Evolutionary conservation across 2,329 filamentous ascomycete genomes (phyloP).

Genomic region (Colletotrichum agaves): DNA sequence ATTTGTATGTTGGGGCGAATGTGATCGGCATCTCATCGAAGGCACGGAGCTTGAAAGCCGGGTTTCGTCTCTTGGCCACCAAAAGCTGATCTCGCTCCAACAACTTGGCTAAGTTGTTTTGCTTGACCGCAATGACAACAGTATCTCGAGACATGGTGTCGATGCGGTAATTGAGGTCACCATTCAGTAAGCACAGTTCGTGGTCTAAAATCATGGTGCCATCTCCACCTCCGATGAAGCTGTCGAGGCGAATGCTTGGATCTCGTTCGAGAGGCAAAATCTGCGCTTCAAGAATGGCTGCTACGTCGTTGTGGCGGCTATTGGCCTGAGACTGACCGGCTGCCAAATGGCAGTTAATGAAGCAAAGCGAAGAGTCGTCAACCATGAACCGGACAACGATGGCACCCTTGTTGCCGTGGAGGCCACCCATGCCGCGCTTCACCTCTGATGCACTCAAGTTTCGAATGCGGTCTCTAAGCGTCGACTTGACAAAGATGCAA

Average conservation of each 20-base stretch:
- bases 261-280: conserved; percentile 80
- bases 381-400: conserved; percentile 91
- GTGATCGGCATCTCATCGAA: conserved; percentile 93
- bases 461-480: conserved; percentile 78
- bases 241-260: conserved; percentile 74
- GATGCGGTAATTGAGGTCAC: conserved; percentile 97
- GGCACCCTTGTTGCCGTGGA: conserved; percentile 97
- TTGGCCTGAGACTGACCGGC: conserved; percentile 92
- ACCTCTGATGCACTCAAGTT: conserved; percentile 85
- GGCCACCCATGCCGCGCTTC: conserved; percentile 94
- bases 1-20: conserved; percentile 98
- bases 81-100: conserved; percentile 94
- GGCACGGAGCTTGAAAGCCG: conserved; percentile 85
- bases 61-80: conserved; percentile 88
- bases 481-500: conserved; percentile 91
- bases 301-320: conserved; percentile 91
- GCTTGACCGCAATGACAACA: conserved; percentile 85
- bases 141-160: conserved; percentile 96
- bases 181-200: conserved; percentile 96
- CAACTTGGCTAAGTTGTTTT: conserved; percentile 84
- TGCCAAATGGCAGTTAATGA: conserved; percentile 96
- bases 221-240: conserved; percentile 91
- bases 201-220: conserved; percentile 96
- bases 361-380: conserved; percentile 93
- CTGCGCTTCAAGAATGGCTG: conserved; percentile 84